Base-by-base conservation (phyloP, 345 rosid genomes). In the Populus simonii region DNA sequence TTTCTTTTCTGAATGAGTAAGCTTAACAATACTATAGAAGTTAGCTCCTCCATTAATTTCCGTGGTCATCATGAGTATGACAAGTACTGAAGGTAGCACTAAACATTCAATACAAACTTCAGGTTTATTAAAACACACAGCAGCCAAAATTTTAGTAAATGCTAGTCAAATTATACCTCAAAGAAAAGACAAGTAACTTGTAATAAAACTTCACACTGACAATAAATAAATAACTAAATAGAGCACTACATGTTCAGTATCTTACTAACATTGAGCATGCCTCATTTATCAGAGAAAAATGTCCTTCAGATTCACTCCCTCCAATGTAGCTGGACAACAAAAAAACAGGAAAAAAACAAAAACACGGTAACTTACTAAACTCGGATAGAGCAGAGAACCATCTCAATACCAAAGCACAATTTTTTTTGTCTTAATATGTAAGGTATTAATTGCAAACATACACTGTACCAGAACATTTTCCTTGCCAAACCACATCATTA, bases 401-500 rank as follows among this genome's bases (percentile, higher is more conserved):
- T 9, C 20, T 27, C 53, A 29, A 36, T 35, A 68, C 22, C 16
- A 11, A 39, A 25, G 25, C 29, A 67, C 13, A 31, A 33, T 41
- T 65, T 10, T 65, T n/a, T 70, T 8, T 57, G 17, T 41, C 45
- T 71, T 49, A 68, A 29, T 68, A 45, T 13, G 3, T 5, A 53
- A 66, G 55, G 71, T 70, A 72, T 74, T 35, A 74, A 73, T 70
- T 83, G 84, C 43, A 85, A 74, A 96, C 99, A 80, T 93, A 93
- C 99, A 96, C 96, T 88, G 98, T 90, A 90, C 98, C 98, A 68
- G 99, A 96, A 80, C 99, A 96, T 90, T 91, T 96, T 73, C 98
- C 99, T 86, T 90, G 91, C 99, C 99, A 96, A 80, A 8, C 78
- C 70, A 68, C 92, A 85, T 96, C 97, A 49, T 88, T 96, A 61